Base-by-base conservation (phyloP, 805 yeast genomes). In the Hemisphaericaspora nanyangensis region DNA sequence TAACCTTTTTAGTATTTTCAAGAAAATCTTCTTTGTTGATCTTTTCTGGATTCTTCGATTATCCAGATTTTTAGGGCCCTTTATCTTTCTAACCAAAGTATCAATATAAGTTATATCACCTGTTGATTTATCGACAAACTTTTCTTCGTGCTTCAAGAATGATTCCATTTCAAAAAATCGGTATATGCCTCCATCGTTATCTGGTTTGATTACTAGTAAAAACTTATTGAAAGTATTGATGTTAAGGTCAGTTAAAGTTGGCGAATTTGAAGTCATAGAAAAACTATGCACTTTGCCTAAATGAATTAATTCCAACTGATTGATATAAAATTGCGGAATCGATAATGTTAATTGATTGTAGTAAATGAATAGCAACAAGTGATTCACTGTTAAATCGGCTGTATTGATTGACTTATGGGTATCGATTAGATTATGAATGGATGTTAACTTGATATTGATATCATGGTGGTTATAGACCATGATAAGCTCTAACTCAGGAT, bases 241-340 rank as follows among this genome's bases (percentile, higher is more conserved):
- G 31, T 38, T 37, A 16, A 41, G 18, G n/a, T 33, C 35, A 4
- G n/a, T 16, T 7, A 18, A 32, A 8, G 18, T 31, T 17, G 30
- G 32, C 6, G 17, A 40, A 34, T n/a, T 29, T 5, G 22, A 20
- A 24, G 22, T 38, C 19, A 41, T 27, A 6, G 13, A 20, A 22
- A 43, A 49, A 16, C 34, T 38, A 35, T 32, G 49, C 4, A 43
- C 24, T 29, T 40, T 48, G 11, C 60, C 60, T 15, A 48, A 41
- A 35, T 53, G 51, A 17, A 55, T 36, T 32, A 55, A 36, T 13
- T 38, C 38, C 25, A 55, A 37, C 31, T 55, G 58, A 39, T 53
- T 49, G 10, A 55, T 45, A 15, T 35, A 11, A 20, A 47, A 26
- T 16, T 34, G 13, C 5, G n/a, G 31, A 19, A 17, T 11, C 6